These are phyloP conservation scores for Debaryomycetaceae sp. DNA, from an alignment of 1,139 yeast species.

Conservation along the genomic window DNA sequence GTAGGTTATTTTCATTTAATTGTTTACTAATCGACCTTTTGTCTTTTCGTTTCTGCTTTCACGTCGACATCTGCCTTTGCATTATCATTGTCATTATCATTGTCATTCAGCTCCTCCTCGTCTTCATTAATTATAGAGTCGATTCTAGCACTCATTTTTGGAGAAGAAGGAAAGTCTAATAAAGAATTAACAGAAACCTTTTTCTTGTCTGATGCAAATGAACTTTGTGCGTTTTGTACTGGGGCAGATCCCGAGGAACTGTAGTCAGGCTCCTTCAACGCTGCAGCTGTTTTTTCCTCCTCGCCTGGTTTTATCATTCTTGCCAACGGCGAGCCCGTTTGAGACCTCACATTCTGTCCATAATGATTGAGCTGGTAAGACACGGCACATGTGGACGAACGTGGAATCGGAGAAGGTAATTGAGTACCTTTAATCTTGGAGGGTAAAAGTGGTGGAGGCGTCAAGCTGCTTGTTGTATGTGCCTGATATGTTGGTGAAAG, in stretches of 20 bases:
- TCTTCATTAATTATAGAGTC: slow-evolving; percentile 3
- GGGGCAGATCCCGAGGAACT: neutral
- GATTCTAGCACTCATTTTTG: neutral
- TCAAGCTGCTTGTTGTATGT: slow-evolving; percentile 8
- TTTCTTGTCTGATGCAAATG: neutral
- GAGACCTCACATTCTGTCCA: slow-evolving; percentile 2
- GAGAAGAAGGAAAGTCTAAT: slow-evolving; percentile 15
- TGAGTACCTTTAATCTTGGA: slow-evolving; percentile 6
- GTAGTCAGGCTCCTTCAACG: neutral
- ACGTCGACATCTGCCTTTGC: neutral
- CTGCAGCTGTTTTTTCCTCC: neutral
- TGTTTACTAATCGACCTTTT: slow-evolving; percentile 1
- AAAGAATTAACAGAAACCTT: slow-evolving; percentile 33
- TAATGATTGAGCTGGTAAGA: neutral
- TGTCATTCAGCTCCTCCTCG: slow-evolving; percentile 4
- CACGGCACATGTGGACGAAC: slow-evolving; percentile 4
- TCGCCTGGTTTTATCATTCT: neutral
- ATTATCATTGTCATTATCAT: neutral
- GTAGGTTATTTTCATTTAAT: neutral
- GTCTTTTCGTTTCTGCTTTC: neutral
- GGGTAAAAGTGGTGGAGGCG: slow-evolving; percentile 11
- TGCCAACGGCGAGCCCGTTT: slow-evolving; percentile 4
- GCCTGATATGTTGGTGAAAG: slow-evolving; percentile 5
- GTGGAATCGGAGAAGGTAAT: slow-evolving; percentile 13
- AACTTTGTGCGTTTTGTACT: neutral